Conservation (phyloP, 495 filamentous ascomycete species). For the Aspergillus haitiensis region DNA sequence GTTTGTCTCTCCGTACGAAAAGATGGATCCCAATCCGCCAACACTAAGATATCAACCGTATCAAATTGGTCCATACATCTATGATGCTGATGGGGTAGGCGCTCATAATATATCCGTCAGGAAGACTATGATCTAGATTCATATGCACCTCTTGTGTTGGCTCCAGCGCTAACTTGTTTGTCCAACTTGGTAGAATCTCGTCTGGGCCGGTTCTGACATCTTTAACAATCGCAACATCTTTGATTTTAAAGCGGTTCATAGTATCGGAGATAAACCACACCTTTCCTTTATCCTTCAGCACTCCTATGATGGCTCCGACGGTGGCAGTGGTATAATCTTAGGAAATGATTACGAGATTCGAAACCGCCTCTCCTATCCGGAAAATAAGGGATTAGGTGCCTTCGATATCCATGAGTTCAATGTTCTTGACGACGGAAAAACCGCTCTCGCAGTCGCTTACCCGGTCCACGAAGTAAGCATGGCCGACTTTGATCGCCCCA, state of each 20-base stretch:
- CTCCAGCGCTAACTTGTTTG: conserved; percentile 22
- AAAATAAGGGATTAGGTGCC: conserved; percentile 28
- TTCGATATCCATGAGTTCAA: conserved; percentile 52
- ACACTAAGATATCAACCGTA: conserved; percentile 31
- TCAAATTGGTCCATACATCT: conserved; percentile 43
- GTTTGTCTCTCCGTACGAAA: conserved; percentile 30
- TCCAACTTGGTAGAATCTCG: conserved; percentile 27
- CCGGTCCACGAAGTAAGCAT: conserved; percentile 41
- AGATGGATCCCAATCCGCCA: conserved; percentile 20
- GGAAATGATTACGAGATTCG: conserved; percentile 34
- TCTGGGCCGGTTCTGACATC: conserved; percentile 30
- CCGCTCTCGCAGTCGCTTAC: conserved; percentile 47
- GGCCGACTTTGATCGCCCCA: conserved; percentile 35
- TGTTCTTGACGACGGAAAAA: conserved; percentile 35
- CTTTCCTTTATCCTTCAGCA: conserved; percentile 46
- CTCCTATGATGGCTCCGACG: conserved; percentile 28
- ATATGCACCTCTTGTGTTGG: background rate
- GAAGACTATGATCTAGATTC: background rate
- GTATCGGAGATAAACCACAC: conserved; percentile 25
- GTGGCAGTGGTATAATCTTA: conserved; percentile 34
- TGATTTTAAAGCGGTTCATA: conserved; percentile 40
- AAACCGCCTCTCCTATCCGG: conserved; percentile 31
- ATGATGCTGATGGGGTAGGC: conserved; percentile 38
- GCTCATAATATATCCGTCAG: background rate
- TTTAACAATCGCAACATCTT: conserved; percentile 37